Percentiles rank a stretch among this genome's conserved stretches.
Evolutionary conservation across 2,329 filamentous ascomycete species (phyloP).

Genomic region (Karstenula rhodostoma): DNA sequence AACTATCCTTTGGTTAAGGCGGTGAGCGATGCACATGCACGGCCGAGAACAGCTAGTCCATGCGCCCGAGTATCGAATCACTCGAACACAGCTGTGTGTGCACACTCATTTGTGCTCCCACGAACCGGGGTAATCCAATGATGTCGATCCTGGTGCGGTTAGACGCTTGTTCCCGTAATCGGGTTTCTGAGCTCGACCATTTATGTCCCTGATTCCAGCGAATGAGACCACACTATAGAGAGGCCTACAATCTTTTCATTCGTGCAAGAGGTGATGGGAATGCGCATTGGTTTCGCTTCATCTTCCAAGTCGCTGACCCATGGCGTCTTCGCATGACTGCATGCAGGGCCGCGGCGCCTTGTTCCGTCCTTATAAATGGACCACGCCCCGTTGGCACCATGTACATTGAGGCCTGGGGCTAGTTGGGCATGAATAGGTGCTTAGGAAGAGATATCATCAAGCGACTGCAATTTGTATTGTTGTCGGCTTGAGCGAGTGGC

Average conservation of each 20-base stretch:
- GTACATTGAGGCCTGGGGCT: background rate
- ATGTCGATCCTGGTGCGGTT: background rate
- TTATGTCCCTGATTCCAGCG: background rate
- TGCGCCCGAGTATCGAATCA: conserved; percentile 26
- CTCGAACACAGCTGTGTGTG: conserved; percentile 15
- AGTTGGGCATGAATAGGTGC: background rate
- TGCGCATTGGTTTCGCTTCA: background rate
- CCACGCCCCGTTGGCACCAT: background rate
- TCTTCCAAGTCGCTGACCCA: conserved; percentile 1
- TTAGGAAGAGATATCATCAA: conserved; percentile 8
- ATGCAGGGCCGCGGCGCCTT: background rate
- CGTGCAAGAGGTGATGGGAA: background rate
- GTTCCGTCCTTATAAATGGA: conserved; percentile 12
- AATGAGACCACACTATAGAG: background rate
- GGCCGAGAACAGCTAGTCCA: conserved; percentile 6
- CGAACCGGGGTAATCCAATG: conserved; percentile 15
- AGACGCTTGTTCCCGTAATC: conserved; percentile 1
- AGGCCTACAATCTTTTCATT: background rate
- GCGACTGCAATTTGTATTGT: background rate
- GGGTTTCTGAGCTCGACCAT: background rate
- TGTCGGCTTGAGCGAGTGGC: conserved; percentile 14
- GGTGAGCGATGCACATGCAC: conserved; percentile 12
- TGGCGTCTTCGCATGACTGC: background rate
- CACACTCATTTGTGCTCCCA: conserved; percentile 28
- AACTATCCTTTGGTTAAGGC: conserved; percentile 14